Percentiles rank a stretch among this genome's conserved stretches.
These are phyloP conservation scores for Gnomoniopsis smithogilvyi DNA, from an alignment of 2,329 filamentous ascomycete species.

Conservation along the genomic window DNA sequence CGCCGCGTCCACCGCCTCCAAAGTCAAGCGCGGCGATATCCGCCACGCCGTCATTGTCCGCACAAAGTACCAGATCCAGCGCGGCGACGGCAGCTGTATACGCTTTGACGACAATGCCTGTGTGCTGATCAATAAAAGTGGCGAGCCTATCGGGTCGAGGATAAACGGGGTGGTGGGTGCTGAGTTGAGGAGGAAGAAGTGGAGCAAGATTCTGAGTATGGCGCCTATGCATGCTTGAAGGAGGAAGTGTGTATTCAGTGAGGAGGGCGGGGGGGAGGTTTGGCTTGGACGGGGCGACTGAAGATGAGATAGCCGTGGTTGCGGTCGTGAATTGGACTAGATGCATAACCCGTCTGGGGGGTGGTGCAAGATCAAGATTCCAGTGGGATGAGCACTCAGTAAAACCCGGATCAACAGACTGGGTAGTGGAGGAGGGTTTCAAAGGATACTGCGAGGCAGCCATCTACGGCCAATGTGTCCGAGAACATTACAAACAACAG, in stretches of 20 bases:
- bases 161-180: slow-evolving; percentile 89
- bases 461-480: background rate
- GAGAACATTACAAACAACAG: background rate
- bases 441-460: no score
- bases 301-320: background rate
- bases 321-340: no score
- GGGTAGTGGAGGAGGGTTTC: no score
- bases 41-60: slow-evolving; percentile 94
- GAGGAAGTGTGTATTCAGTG: no score
- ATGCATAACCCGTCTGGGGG: no score
- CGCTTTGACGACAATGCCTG: slow-evolving; percentile 98
- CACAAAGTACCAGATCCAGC: slow-evolving; percentile 81
- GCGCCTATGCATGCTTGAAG: slow-evolving; percentile 65
- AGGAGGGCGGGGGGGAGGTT: slow-evolving; percentile 3
- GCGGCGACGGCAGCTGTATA: slow-evolving; percentile 84
- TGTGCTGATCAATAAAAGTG: slow-evolving; percentile 93
- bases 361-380: no score
- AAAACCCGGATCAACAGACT: no score
- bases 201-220: slow-evolving; percentile 97
- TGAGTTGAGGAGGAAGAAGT: slow-evolving; percentile 87
- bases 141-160: slow-evolving; percentile 89
- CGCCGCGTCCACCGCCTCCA: slow-evolving; percentile 69
- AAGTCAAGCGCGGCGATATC: slow-evolving; percentile 95
- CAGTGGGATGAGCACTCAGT: no score
- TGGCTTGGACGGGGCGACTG: background rate